These are phyloP conservation scores for Rhodomyrtus psidioides DNA, from an alignment of 441 rosid genomes.

Conservation along the genomic window DNA sequence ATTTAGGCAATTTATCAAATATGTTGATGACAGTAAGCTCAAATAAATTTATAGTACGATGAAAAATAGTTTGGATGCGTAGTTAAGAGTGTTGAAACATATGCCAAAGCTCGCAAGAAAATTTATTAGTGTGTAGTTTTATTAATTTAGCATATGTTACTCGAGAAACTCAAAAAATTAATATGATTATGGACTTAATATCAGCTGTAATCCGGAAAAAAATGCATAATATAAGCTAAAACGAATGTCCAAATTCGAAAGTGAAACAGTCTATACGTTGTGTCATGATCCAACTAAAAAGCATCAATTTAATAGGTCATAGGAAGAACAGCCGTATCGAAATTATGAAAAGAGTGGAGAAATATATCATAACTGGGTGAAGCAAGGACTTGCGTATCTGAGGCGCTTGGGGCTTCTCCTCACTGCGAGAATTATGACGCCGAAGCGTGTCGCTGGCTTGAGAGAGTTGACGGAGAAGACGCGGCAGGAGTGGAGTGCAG, in stretches of 20 bases:
- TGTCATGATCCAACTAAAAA: neutral
- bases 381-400: neutral
- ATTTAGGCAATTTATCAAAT: neutral
- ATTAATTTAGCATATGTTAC: neutral
- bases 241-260: neutral
- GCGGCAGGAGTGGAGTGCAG: accelerated
- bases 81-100: neutral
- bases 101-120: neutral
- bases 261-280: neutral
- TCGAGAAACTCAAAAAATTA: accelerated
- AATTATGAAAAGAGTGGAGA: too few relatives aligned
- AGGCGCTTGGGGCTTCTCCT: neutral
- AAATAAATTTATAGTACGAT: neutral
- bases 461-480: neutral
- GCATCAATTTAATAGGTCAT: neutral
- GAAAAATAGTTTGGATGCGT: neutral
- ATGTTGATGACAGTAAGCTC: neutral
- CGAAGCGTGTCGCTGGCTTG: neutral
- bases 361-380: too few relatives aligned
- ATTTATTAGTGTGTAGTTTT: neutral
- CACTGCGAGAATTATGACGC: neutral
- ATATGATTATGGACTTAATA: neutral
- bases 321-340: neutral
- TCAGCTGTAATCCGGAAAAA: neutral
- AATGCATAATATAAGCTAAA: neutral